Evolutionary conservation across 2,329 filamentous ascomycete species (phyloP), one percentile per base, ranked within the genome.

Genomic region (Cladophialophora exuberans): DNA sequence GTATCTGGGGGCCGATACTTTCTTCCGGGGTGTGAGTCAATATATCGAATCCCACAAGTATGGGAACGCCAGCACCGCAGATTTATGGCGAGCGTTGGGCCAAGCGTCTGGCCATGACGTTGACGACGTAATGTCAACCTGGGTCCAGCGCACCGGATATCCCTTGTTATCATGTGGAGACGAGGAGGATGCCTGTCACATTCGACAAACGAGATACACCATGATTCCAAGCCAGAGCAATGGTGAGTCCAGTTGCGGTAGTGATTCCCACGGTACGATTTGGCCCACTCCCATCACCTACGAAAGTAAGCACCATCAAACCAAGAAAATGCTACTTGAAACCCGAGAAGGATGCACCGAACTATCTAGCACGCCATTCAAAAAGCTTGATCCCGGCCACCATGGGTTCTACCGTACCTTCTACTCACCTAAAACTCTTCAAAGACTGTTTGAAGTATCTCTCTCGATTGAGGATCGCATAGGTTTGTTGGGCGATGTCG

Each of bases 111-210:
- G 90, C 28, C 84, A 90, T 70, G 89, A 97, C 67, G 88, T 99
- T 30, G 86, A 87, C 62, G 79, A 80, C 44, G 87, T 97, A 67
- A 99, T 99, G 92, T 82, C 90, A 62, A 86, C 88, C 15, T 99
- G 94, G 94, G 96, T 97, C 67, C 85, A 87, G 65, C 93, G 93
- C 75, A 95, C 97, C 63, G 94, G 94, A 1, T 96, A 96, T 73
- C 94, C 94, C 0, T 86, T 97, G n/a, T n/a, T n/a, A n/a, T n/a
- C n/a, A n/a, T n/a, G n/a, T n/a, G n/a, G n/a, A n/a, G n/a, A n/a
- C n/a, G n/a, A n/a, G n/a, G n/a, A n/a, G n/a, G n/a, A n/a, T n/a
- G n/a, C n/a, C n/a, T 11, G 75, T 99, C 17, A 95, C 89, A 2
- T 83, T 97, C 13, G 81, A 87, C 18, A 94, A 97, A 73, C 85